Evolutionary conservation across 1,139 yeast genomes (phyloP).

Genomic region (Sugiyamaella paludigena): DNA sequence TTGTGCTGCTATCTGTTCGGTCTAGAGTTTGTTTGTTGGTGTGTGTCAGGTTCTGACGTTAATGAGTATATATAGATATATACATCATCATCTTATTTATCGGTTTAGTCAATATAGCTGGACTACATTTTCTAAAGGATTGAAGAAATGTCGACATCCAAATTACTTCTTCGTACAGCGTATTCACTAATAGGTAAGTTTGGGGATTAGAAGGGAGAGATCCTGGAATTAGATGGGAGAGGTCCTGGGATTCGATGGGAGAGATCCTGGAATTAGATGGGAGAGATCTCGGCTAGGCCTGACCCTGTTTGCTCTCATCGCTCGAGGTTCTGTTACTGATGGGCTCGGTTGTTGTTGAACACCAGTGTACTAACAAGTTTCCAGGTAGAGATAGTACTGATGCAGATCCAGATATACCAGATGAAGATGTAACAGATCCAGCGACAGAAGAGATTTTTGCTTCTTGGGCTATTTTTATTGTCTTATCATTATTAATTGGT

Average conservation of each 20-base stretch:
- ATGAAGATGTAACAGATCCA: constrained; percentile 74
- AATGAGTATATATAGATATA: too few relatives aligned
- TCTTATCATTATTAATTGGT: constrained; percentile 72
- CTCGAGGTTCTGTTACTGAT: too few relatives aligned
- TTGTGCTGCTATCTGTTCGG: too few relatives aligned
- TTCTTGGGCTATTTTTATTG: constrained; percentile 93
- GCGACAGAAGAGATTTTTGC: constrained; percentile 95
- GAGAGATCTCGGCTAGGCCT: not conserved
- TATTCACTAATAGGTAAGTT: constrained; percentile 18
- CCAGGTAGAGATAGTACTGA: constrained; percentile 39
- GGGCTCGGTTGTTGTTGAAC: not conserved
- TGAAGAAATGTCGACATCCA: constrained; percentile 6
- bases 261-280: not conserved
- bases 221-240: not conserved
- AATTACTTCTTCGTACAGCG: constrained; percentile 12
- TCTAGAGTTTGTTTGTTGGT: too few relatives aligned
- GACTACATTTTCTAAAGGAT: too few relatives aligned
- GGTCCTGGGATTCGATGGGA: not conserved
- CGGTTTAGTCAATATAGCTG: too few relatives aligned
- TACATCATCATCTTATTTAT: too few relatives aligned
- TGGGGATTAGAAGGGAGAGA: not conserved
- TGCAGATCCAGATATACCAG: constrained; percentile 43
- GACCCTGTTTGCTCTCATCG: too few relatives aligned
- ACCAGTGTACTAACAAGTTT: not conserved
- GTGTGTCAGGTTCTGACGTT: too few relatives aligned